Conservation (phyloP, 306 rosid species). For the Elaeagnus macrophylla region DNA sequence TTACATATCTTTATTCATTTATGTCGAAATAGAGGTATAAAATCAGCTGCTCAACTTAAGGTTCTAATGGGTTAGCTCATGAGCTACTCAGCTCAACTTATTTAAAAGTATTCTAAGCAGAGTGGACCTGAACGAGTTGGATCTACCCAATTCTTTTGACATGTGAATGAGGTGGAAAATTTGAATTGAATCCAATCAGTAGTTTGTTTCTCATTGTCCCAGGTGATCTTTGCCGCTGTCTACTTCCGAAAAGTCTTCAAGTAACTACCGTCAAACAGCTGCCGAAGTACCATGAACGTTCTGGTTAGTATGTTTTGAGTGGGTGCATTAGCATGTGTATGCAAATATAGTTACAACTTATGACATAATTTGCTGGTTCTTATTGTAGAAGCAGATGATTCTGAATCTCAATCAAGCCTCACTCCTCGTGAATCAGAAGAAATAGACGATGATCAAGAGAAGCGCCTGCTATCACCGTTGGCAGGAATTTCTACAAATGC, state of each 20-base stretch:
- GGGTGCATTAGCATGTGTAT: not conserved
- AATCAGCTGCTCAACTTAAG: no score
- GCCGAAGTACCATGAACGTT: conserved; percentile 64
- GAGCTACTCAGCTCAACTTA: no score
- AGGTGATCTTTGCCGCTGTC: conserved; percentile 86
- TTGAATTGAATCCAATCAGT: not conserved
- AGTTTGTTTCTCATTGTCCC: conserved; percentile 4
- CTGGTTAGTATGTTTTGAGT: conserved; percentile 40
- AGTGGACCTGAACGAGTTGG: no score
- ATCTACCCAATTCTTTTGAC: not conserved
- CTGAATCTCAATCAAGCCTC: conserved; percentile 40
- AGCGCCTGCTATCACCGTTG: conserved; percentile 43
- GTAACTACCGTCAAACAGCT: conserved; percentile 61
- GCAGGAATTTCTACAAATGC: conserved; percentile 24
- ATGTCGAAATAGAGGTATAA: no score
- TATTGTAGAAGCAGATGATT: conserved; percentile 54
- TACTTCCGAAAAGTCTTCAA: conserved; percentile 94
- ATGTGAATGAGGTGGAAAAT: not conserved
- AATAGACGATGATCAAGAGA: conserved; percentile 58
- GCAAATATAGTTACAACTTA: not conserved
- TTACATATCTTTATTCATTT: no score
- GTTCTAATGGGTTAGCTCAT: no score
- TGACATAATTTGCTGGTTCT: conserved; percentile 15
- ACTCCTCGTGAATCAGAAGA: conserved; percentile 40
- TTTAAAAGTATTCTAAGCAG: no score